phyloP scores from a whole-genome alignment of 805 yeast species.

The Suhomyces faveliae region DNA sequence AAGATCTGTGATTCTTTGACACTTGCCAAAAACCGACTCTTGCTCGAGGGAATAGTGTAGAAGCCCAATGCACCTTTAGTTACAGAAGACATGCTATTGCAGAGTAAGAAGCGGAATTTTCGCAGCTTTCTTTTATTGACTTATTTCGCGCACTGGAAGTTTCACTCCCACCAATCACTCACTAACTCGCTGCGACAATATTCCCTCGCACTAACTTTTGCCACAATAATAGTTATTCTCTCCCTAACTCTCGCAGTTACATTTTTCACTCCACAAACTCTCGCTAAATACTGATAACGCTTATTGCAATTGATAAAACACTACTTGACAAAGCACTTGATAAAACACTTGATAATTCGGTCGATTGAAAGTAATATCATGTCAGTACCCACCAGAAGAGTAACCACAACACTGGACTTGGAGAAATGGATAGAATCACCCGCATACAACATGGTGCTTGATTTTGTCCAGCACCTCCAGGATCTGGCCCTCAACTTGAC shows the following conservation, averaged over 20 bases:
- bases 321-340: too few relatives aligned
- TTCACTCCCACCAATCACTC: too few relatives aligned
- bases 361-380: too few relatives aligned
- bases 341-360: too few relatives aligned
- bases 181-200: too few relatives aligned
- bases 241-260: background rate
- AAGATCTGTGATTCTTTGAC: conserved; percentile 1
- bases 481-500: conserved; percentile 63
- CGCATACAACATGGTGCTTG: conserved; percentile 49
- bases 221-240: too few relatives aligned
- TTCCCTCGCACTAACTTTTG: too few relatives aligned
- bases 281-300: background rate
- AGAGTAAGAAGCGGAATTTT: background rate
- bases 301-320: too few relatives aligned
- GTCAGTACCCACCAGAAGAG: conserved; percentile 27
- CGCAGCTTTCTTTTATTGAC: too few relatives aligned
- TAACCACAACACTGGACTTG: conserved; percentile 60
- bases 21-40: background rate
- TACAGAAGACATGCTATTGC: background rate
- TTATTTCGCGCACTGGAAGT: too few relatives aligned
- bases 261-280: background rate
- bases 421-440: conserved; percentile 53
- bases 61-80: background rate
- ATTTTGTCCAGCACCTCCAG: conserved; percentile 59
- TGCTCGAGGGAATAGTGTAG: background rate